Percentiles rank a stretch among this genome's conserved stretches.
Evolutionary conservation across 179 eudicot species (phyloP).

Genomic region (Gypsophila paniculata): DNA sequence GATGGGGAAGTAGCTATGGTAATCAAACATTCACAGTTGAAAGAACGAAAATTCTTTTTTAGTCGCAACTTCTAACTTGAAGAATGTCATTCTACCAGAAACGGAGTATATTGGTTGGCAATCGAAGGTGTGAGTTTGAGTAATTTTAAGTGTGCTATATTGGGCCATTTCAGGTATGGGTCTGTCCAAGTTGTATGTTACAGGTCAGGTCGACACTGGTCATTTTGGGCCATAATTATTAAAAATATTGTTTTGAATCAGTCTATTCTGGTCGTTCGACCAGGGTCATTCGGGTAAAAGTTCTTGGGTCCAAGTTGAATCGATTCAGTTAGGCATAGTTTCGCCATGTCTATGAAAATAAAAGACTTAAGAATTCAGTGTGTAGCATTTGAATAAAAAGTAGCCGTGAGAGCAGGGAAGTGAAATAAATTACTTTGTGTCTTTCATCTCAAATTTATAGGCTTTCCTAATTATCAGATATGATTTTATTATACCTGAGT

Average conservation of each 20-base stretch:
- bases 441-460: not conserved
- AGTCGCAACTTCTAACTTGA: not conserved
- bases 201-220: no score
- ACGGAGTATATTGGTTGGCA: not conserved
- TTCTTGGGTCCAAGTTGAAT: no score
- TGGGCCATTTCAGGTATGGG: no score
- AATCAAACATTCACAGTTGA: not conserved
- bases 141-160: no score
- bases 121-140: no score
- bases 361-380: no score
- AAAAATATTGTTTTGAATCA: no score
- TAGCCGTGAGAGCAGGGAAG: not conserved
- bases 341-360: no score
- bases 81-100: not conserved
- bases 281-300: not conserved
- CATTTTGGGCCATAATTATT: no score
- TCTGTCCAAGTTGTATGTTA: no score
- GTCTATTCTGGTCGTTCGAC: not conserved
- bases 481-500: conserved; percentile 57
- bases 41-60: not conserved
- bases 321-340: no score
- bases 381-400: not conserved
- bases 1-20: no score
- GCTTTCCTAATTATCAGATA: not conserved
- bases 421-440: not conserved